Evolutionary conservation across 345 rosid species (phyloP), one percentile per base, ranked within the genome.

Genomic region (Eucalyptus sideroxylon): DNA sequence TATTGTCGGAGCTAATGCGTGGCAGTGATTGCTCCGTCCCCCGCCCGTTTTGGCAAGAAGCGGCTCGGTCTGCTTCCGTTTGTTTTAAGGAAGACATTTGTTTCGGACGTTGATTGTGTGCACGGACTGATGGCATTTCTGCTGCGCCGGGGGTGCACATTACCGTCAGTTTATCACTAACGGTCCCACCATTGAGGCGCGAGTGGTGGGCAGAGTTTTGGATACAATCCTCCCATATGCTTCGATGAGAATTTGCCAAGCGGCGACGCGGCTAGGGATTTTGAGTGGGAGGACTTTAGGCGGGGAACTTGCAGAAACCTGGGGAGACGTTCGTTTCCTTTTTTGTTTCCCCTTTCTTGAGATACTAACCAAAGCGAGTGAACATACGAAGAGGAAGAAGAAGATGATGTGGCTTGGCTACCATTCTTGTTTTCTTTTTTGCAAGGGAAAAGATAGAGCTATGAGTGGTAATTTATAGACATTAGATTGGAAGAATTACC

Each of bases 141-240:
- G 9, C 34, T 3, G 7, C 34, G 16, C 72, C 17, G 8, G 37
- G 9, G 37, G 34, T 7, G 3, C 34, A 62, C 1, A 15, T 14
- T 4, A 30, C 72, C 72, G 2, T 14, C 31, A 30, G 34, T 14
- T 30, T 30, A 15, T 62, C 34, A 62, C 72, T 62, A 62, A 62
- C 16, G 34, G 4, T 30, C 34, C 72, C 31, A 30, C 37, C 37
- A 30, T 6, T 14, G 34, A 62, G 72, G 37, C 3, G 72, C 72
- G 72, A 62, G 72, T 30, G 34, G 37, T 14, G 3, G 9, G 72
- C 37, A 13, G 3, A 30, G 31, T 69, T 62, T 9, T 62, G 59
- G 45, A 91, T 90, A 88, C 83, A 16, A 60, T 88, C 90, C 8
- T 91, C 91, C 92, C 91, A 90, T 12, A 87, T 15, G 55, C 90